A percentile compares a stretch with the other conserved stretches of the same genome.
These are phyloP conservation scores for Agrocybe praecox DNA, from an alignment of 768 basidiomycete genomes.

Conservation along the genomic window DNA sequence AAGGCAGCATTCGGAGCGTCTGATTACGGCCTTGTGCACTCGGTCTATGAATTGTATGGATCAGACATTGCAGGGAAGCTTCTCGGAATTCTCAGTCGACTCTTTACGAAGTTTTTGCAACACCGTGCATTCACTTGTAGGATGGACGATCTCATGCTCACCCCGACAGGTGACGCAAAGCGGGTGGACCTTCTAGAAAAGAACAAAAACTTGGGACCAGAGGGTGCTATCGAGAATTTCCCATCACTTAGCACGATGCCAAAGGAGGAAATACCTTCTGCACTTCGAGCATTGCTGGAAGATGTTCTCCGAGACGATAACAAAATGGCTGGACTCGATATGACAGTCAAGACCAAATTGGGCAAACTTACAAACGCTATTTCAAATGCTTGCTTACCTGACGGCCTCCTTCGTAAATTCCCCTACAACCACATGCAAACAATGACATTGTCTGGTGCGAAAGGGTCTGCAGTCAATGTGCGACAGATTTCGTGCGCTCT, in stretches of 20 bases:
- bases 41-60: conserved; percentile 95
- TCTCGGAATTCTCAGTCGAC: conserved; percentile 88
- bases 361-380: conserved; percentile 89
- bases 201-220: conserved; percentile 75
- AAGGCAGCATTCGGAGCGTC: conserved; percentile 97
- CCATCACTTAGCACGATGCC: conserved; percentile 64
- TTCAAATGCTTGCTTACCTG: conserved; percentile 85
- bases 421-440: conserved; percentile 99
- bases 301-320: conserved; percentile 93
- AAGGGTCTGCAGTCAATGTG: conserved; percentile 96
- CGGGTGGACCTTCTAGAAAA: conserved; percentile 69
- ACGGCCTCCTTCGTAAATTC: conserved; percentile 88
- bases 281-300: conserved; percentile 73
- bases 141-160: conserved; percentile 96
- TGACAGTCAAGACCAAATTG: conserved; percentile 86
- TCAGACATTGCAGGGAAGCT: conserved; percentile 87
- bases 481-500: conserved; percentile 97
- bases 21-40: conserved; percentile 96
- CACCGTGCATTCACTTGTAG: conserved; percentile 97
- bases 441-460: conserved; percentile 98
- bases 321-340: conserved; percentile 97
- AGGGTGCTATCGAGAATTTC: conserved; percentile 90
- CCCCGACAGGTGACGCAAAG: conserved; percentile 73
- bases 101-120: conserved; percentile 97
- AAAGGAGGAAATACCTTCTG: conserved; percentile 53